phyloP scores from a whole-genome alignment of 2,329 filamentous ascomycete species.

The Acrocalymma vagum region DNA sequence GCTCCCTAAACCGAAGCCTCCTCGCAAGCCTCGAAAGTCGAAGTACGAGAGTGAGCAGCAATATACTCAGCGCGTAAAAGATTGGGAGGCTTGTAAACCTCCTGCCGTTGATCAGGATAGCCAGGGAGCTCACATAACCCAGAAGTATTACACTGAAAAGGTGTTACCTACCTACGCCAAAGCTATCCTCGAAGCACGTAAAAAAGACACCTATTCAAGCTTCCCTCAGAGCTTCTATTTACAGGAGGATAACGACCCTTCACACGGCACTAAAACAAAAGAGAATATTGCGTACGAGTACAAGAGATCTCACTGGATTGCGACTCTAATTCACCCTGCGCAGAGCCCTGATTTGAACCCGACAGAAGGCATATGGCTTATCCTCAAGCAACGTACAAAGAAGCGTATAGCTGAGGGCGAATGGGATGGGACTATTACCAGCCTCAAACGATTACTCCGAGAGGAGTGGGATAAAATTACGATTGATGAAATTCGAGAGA shows the following conservation, averaged over 20 bases:
- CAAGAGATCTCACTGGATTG: background rate
- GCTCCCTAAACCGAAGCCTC: constrained; percentile 1
- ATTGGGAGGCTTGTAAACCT: constrained; percentile 7
- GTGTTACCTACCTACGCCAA: constrained; percentile 3
- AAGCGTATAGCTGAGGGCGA: background rate
- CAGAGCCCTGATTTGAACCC: constrained; percentile 2
- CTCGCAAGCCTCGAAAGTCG: constrained; percentile 3
- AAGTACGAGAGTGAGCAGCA: background rate
- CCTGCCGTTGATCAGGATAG: background rate
- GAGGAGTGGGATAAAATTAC: constrained; percentile 2
- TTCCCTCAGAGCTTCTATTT: too few relatives aligned
- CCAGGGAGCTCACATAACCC: constrained; percentile 2
- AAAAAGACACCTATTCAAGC: background rate
- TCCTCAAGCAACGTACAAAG: constrained; percentile 1
- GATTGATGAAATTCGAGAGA: background rate
- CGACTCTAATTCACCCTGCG: background rate
- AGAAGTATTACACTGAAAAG: constrained; percentile 8
- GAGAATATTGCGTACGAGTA: background rate
- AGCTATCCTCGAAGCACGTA: background rate
- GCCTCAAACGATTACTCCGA: constrained; percentile 2
- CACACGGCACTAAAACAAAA: constrained; percentile 4
- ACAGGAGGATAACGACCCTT: constrained; percentile 12
- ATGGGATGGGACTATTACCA: background rate
- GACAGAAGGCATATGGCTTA: constrained; percentile 2
- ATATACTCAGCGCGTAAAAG: background rate